These are phyloP conservation scores for Mycotypha africana DNA, from an alignment of 371 early-diverging fungal genomes.

Conservation along the genomic window DNA sequence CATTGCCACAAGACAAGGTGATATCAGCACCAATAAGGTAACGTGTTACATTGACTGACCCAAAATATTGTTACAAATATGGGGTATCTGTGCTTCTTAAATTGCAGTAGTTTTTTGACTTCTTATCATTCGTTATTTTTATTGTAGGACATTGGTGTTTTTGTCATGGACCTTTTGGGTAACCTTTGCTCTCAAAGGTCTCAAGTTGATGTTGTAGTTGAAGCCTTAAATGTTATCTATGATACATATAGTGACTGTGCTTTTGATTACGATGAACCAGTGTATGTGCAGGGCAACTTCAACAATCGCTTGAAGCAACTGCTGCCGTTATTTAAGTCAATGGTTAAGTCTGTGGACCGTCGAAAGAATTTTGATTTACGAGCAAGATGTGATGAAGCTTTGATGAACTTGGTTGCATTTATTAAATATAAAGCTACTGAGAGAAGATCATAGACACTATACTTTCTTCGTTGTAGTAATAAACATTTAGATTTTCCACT, in stretches of 20 bases:
- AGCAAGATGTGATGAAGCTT: constrained; percentile 76
- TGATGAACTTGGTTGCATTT: constrained; percentile 78
- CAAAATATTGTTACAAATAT: no score
- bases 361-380: constrained; percentile 67
- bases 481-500: neutral
- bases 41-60: no score
- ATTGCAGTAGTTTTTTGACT: no score
- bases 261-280: constrained; percentile 82
- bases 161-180: constrained; percentile 28
- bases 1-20: constrained; percentile 69
- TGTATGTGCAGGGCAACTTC: constrained; percentile 71
- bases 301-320: constrained; percentile 52
- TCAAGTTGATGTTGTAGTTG: constrained; percentile 55
- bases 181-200: constrained; percentile 30
- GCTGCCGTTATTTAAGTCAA: constrained; percentile 40
- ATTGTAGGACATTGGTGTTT: constrained; percentile 29
- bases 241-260: constrained; percentile 84
- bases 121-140: no score
- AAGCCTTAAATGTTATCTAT: constrained; percentile 79
- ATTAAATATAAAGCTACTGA: constrained; percentile 73
- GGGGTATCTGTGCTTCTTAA: no score
- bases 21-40: constrained; percentile 69
- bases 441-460: constrained; percentile 9
- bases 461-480: neutral
- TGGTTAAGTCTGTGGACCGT: constrained; percentile 68